Conservation (phyloP, 305 asterid genomes). For the Caryopteris hybrid region DNA sequence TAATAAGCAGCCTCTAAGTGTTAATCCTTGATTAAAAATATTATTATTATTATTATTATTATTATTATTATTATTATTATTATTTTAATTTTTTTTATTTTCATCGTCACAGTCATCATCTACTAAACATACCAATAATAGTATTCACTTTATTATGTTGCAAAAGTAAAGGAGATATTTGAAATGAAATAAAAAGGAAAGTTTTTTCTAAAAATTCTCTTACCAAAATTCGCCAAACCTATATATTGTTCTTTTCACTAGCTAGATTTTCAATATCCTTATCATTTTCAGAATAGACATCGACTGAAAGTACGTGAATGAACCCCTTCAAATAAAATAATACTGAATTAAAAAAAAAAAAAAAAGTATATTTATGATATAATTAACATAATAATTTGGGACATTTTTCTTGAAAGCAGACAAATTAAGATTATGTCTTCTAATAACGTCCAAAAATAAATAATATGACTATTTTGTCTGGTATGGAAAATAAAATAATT, state of each 20-base stretch:
- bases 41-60: too few relatives aligned
- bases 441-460: neutral
- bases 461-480: neutral
- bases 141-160: too few relatives aligned
- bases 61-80: too few relatives aligned
- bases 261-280: neutral
- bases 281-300: neutral
- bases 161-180: too few relatives aligned
- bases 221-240: neutral
- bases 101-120: too few relatives aligned
- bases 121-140: too few relatives aligned
- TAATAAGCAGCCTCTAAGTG: too few relatives aligned
- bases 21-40: too few relatives aligned
- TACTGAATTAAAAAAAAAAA: neutral
- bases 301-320: neutral
- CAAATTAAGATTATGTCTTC: too few relatives aligned
- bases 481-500: neutral
- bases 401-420: neutral
- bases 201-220: neutral
- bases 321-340: neutral
- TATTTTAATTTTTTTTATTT: too few relatives aligned
- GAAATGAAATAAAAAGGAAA: neutral
- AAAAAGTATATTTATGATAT: rapidly evolving
- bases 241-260: neutral
- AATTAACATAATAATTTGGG: neutral